Base-by-base conservation (phyloP, 192 early-diverging fungal genomes). In the Lobosporangium transversale region DNA sequence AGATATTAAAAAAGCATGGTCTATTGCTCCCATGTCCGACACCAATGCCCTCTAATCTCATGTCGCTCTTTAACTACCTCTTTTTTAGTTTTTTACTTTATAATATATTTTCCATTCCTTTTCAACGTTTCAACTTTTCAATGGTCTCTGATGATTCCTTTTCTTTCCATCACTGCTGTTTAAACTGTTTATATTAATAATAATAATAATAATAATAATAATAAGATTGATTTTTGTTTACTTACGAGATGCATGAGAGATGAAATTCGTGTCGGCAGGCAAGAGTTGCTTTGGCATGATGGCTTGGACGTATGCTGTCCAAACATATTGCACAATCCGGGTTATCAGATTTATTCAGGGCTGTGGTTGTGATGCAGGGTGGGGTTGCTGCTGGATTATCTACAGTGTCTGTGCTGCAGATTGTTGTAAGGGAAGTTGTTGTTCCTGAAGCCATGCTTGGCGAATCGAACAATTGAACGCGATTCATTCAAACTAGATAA, bases 191-290 rank as follows among this genome's bases (percentile, higher is more conserved):
- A n/a, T n/a, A n/a, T n/a, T n/a, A n/a, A n/a, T n/a, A n/a, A n/a
- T n/a, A n/a, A n/a, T n/a, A n/a, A n/a, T 49, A 36, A 21, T 11
- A 47, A 18, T 31, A 14, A 31, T 14, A 68, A 53, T 26, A 44
- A 36, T 36, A n/a, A n/a, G n/a, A n/a, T n/a, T n/a, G n/a, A n/a
- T n/a, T n/a, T n/a, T n/a, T n/a, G 11, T 23, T 21, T 3, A 76
- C 73, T 62, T 67, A 76, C 73, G 73, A 76, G 53, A 76, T 76
- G 51, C 73, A 76, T 21, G 73, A 76, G 32, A 76, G 64, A 62
- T 76, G 73, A 52, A 76, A 76, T 33, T 76, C 64, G 44, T 76
- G 73, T 42, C 59, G 64, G 40, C 73, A 76, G 20, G 73, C 73
- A 26, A 76, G 47, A 30, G 54, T 76, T 6, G 73, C 73, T 36